phyloP scores from a whole-genome alignment of 495 filamentous ascomycete genomes.

The Zalerion maritima region DNA sequence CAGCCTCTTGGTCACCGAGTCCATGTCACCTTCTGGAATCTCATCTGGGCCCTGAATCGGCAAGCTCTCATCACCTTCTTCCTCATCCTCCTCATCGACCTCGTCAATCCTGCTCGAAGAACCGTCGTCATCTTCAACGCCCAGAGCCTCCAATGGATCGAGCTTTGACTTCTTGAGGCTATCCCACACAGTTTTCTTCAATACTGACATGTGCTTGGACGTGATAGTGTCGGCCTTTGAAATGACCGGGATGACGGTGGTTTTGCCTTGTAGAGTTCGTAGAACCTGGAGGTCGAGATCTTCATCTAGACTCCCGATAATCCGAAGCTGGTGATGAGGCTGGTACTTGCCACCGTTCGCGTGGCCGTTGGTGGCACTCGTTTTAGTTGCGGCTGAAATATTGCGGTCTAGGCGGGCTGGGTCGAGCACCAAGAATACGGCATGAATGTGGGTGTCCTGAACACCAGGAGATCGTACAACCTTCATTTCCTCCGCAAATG shows the following conservation, averaged over 20 bases:
- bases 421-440: conserved; percentile 84
- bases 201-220: conserved; percentile 76
- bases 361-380: conserved; percentile 36
- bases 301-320: conserved; percentile 65
- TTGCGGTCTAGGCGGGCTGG: conserved; percentile 75
- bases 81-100: conserved; percentile 39
- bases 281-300: conserved; percentile 85
- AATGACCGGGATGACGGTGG: conserved; percentile 89
- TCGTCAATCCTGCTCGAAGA: conserved; percentile 46
- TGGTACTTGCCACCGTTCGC: conserved; percentile 34
- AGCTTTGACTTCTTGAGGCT: conserved; percentile 75
- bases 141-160: conserved; percentile 76
- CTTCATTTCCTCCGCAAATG: conserved; percentile 94
- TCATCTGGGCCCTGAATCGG: conserved; percentile 10
- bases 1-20: conserved; percentile 24
- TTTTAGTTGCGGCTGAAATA: conserved; percentile 49
- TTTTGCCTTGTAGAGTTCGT: conserved; percentile 80
- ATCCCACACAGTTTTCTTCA: conserved; percentile 82
- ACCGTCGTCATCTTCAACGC: conserved; percentile 58
- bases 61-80: conserved; percentile 14
- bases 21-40: conserved; percentile 12
- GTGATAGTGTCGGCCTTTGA: conserved; percentile 96
- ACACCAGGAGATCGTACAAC: conserved; percentile 83
- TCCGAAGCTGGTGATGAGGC: conserved; percentile 25
- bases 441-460: conserved; percentile 94